phyloP scores from a whole-genome alignment of 768 basidiomycete genomes.

The Mycena albidolilacea region DNA sequence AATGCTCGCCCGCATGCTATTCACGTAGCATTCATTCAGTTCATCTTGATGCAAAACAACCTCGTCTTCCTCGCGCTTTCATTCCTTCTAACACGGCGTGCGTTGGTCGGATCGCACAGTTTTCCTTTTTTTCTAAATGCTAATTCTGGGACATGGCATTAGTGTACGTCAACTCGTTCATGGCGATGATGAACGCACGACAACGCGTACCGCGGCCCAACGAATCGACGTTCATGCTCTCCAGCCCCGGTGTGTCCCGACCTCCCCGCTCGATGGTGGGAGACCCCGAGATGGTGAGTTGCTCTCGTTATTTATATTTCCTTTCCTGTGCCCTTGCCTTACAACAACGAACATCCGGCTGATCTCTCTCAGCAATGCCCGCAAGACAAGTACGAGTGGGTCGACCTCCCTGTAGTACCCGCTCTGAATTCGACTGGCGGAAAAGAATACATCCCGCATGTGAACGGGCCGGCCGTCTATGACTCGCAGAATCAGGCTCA shows the following conservation, averaged over 20 bases:
- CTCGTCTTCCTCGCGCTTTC: conserved; percentile 60
- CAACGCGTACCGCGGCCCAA: conserved; percentile 9
- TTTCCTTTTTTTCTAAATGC: background rate
- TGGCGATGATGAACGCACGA: conserved; percentile 45
- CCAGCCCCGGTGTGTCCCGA: conserved; percentile 1
- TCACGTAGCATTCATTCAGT: conserved; percentile 45
- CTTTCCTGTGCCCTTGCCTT: background rate
- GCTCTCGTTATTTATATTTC: background rate
- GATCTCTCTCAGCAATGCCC: background rate
- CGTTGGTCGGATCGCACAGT: conserved; percentile 26
- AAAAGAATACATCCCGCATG: background rate
- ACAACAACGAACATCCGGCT: background rate
- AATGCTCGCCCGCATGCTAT: background rate
- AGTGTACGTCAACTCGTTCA: conserved; percentile 66
- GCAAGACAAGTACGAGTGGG: conserved; percentile 11
- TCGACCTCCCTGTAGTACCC: background rate
- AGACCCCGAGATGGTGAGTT: conserved; percentile 9
- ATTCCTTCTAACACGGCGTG: conserved; percentile 62
- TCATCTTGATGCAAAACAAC: conserved; percentile 59
- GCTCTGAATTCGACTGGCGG: background rate
- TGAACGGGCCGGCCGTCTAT: background rate
- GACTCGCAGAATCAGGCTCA: background rate
- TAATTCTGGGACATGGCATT: background rate
- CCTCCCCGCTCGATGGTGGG: background rate
- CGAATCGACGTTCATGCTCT: conserved; percentile 9